These are phyloP conservation scores for Ustilaginoidea virens DNA, from an alignment of 2,329 filamentous ascomycete species.

Conservation along the genomic window DNA sequence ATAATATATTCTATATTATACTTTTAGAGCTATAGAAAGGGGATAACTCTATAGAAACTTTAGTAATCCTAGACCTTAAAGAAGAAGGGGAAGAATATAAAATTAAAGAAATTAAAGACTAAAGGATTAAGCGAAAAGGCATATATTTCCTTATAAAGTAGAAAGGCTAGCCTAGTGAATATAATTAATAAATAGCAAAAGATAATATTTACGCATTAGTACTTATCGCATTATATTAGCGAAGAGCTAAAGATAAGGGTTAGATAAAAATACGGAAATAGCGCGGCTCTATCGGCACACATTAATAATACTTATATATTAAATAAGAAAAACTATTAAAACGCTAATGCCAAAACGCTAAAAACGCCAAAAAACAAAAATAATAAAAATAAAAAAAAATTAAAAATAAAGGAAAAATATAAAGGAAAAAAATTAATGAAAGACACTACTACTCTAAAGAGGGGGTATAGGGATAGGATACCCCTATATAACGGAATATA, in stretches of 20 bases:
- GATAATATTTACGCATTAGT: not conserved
- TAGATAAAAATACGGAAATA: too few relatives aligned
- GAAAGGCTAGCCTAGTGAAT: not conserved
- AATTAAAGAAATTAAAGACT: not conserved
- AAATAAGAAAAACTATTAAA: too few relatives aligned
- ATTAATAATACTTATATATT: too few relatives aligned
- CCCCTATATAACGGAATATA: too few relatives aligned
- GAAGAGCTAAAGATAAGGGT: not conserved
- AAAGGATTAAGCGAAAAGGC: not conserved
- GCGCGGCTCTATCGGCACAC: too few relatives aligned
- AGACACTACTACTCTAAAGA: too few relatives aligned
- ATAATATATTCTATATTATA: not conserved
- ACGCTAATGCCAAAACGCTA: too few relatives aligned
- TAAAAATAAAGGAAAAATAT: too few relatives aligned
- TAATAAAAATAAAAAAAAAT: too few relatives aligned
- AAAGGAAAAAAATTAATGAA: too few relatives aligned
- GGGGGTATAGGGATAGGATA: too few relatives aligned
- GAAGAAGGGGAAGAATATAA: not conserved
- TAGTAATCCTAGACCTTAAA: not conserved
- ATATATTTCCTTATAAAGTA: not conserved
- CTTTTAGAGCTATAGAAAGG: not conserved
- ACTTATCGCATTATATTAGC: not conserved
- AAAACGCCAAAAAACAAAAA: too few relatives aligned
- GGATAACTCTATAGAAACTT: not conserved
- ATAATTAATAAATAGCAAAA: not conserved